Conservation (phyloP, 2,329 filamentous ascomycete species). For the Pseudogymnoascus sp. region DNA sequence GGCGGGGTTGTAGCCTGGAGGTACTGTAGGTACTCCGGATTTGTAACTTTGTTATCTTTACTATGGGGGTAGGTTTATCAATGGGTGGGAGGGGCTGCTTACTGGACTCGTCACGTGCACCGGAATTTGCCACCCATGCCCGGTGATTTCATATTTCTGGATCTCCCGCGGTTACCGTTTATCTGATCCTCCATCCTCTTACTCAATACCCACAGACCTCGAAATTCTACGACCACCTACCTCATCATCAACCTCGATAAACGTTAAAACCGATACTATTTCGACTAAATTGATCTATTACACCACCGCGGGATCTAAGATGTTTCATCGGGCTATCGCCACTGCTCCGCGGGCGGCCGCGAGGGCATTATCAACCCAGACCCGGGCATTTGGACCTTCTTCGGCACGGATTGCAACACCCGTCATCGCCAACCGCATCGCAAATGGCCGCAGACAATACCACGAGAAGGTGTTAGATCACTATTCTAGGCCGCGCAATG, state of each 20-base stretch:
- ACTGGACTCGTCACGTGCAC: neutral
- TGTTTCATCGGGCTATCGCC: constrained; percentile 27
- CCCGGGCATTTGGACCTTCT: constrained; percentile 15
- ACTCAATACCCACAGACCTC: constrained; percentile 5
- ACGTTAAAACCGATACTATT: neutral
- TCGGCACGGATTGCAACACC: constrained; percentile 19
- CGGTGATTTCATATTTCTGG: constrained; percentile 7
- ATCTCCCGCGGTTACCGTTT: constrained; percentile 3
- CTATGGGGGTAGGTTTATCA: neutral
- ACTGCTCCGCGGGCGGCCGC: constrained; percentile 25
- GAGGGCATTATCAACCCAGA: constrained; percentile 24
- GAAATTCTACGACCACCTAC: neutral
- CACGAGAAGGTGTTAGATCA: constrained; percentile 60
- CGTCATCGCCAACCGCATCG: constrained; percentile 16
- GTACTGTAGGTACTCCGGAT: neutral
- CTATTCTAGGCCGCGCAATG: constrained; percentile 73
- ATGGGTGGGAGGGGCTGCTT: neutral
- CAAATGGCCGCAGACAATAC: constrained; percentile 25
- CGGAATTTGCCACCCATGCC: neutral
- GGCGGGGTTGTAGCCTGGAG: constrained; percentile 1
- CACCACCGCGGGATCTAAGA: constrained; percentile 11
- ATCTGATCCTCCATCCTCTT: constrained; percentile 5
- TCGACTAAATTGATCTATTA: neutral
- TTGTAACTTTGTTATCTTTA: constrained; percentile 1
- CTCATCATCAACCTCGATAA: constrained; percentile 2